Conservation (phyloP, 2,329 filamentous ascomycete genomes). For the Dothistroma septosporum region DNA sequence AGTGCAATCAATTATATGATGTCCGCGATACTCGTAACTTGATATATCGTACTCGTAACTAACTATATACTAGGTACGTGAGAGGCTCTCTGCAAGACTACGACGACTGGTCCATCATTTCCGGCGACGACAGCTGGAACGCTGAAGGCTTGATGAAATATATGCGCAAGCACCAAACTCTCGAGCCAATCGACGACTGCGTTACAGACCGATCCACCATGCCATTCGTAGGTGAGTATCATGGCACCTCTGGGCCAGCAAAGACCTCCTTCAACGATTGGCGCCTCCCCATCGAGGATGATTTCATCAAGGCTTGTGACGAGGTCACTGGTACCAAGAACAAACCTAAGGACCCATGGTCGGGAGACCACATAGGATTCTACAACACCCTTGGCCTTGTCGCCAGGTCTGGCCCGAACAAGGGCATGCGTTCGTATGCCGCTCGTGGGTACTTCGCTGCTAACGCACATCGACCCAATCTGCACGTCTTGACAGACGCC, state of each 20-base stretch:
- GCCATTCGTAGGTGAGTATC: constrained; percentile 34
- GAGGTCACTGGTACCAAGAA: constrained; percentile 34
- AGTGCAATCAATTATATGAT: constrained; percentile 39
- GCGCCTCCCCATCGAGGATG: constrained; percentile 34
- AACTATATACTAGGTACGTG: too few species aligned
- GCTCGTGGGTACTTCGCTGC: constrained; percentile 34
- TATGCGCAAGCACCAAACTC: constrained; percentile 38
- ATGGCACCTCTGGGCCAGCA: constrained; percentile 35
- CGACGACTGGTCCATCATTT: constrained; percentile 44
- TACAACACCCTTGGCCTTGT: constrained; percentile 31
- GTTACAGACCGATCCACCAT: constrained; percentile 29
- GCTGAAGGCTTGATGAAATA: constrained; percentile 47
- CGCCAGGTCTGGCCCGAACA: constrained; percentile 28
- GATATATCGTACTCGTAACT: too few species aligned
- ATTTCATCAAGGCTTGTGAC: constrained; percentile 35
- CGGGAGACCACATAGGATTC: constrained; percentile 36
- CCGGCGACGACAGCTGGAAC: constrained; percentile 44
- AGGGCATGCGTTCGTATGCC: constrained; percentile 35
- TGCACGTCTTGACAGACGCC: constrained; percentile 39
- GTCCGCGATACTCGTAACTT: too few species aligned
- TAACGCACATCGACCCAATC: constrained; percentile 31
- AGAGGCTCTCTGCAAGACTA: constrained; percentile 46
- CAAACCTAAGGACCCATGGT: constrained; percentile 37
- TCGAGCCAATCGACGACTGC: constrained; percentile 32
- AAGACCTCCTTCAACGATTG: constrained; percentile 37